Conservation (phyloP, 331 rosid genomes). For the Rosa hybrid region DNA sequence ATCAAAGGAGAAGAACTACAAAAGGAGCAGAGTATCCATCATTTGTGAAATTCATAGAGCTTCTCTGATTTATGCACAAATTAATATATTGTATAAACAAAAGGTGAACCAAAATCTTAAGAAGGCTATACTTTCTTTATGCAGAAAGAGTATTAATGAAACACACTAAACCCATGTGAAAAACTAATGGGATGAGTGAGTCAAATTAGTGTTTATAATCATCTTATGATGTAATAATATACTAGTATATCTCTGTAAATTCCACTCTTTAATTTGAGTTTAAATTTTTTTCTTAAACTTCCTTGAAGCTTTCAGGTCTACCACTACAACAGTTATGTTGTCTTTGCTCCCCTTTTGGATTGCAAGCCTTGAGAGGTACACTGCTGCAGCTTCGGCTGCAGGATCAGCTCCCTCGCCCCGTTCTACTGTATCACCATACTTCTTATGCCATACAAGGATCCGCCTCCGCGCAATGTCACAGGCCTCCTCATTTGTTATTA, state of each 20-base stretch:
- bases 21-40: background rate
- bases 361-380: conserved; percentile 67
- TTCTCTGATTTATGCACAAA: background rate
- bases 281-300: conserved; percentile 58
- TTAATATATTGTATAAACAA: background rate
- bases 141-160: conserved; percentile 21
- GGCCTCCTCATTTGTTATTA: conserved; percentile 75
- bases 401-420: conserved; percentile 52
- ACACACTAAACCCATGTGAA: conserved; percentile 42
- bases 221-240: background rate
- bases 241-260: background rate
- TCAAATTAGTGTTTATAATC: conserved; percentile 25
- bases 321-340: conserved; percentile 73
- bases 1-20: background rate
- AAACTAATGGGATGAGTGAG: conserved; percentile 43
- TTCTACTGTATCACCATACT: conserved; percentile 38
- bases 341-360: conserved; percentile 79
- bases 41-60: background rate
- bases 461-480: conserved; percentile 73
- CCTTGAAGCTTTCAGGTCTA: conserved; percentile 74
- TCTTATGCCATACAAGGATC: conserved; percentile 80
- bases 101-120: background rate
- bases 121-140: conserved; percentile 5
- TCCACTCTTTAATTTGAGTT: background rate
- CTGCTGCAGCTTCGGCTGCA: conserved; percentile 84